Conservation (phyloP, 2,329 filamentous ascomycete genomes). For the Aureobasidium sp. region DNA sequence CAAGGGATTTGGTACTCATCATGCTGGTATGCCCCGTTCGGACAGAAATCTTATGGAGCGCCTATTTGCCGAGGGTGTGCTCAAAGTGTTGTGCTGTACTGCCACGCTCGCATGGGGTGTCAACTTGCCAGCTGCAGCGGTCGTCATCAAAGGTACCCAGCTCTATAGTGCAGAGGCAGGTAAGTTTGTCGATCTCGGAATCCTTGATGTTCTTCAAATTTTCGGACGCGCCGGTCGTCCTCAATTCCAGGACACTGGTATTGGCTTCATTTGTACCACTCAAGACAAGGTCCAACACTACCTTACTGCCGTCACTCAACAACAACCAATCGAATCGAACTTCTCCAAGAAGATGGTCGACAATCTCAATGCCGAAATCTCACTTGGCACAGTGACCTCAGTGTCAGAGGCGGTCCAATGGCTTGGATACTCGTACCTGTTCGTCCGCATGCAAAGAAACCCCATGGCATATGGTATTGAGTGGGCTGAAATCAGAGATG, state of each 20-base stretch:
- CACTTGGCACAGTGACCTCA: slow-evolving; percentile 89
- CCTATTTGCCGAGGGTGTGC: slow-evolving; percentile 82
- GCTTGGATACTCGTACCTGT: slow-evolving; percentile 96
- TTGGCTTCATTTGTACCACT: slow-evolving; percentile 96
- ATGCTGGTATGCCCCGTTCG: slow-evolving; percentile 90
- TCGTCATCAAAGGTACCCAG: slow-evolving; percentile 96
- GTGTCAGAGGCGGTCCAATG: slow-evolving; percentile 90
- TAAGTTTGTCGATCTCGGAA: slow-evolving; percentile 93
- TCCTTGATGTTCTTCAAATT: slow-evolving; percentile 93
- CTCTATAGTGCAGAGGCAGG: slow-evolving; percentile 94
- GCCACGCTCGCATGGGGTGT: slow-evolving; percentile 98
- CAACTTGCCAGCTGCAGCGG: slow-evolving; percentile 91
- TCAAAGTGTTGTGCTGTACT: slow-evolving; percentile 96
- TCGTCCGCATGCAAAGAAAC: slow-evolving; percentile 91
- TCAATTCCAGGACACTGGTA: slow-evolving; percentile 94
- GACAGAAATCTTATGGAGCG: slow-evolving; percentile 95
- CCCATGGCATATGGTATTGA: slow-evolving; percentile 92
- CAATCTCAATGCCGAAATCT: slow-evolving; percentile 92
- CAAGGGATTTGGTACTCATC: slow-evolving; percentile 90
- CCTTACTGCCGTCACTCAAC: slow-evolving; percentile 84
- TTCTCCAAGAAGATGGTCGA: slow-evolving; percentile 93
- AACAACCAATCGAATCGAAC: slow-evolving; percentile 94
- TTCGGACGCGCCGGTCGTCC: slow-evolving; percentile 97
- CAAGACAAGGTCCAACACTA: slow-evolving; percentile 92
- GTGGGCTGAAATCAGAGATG: slow-evolving; percentile 82